Base-by-base conservation (phyloP, 345 rosid genomes). In the Syzygium aqueum region DNA sequence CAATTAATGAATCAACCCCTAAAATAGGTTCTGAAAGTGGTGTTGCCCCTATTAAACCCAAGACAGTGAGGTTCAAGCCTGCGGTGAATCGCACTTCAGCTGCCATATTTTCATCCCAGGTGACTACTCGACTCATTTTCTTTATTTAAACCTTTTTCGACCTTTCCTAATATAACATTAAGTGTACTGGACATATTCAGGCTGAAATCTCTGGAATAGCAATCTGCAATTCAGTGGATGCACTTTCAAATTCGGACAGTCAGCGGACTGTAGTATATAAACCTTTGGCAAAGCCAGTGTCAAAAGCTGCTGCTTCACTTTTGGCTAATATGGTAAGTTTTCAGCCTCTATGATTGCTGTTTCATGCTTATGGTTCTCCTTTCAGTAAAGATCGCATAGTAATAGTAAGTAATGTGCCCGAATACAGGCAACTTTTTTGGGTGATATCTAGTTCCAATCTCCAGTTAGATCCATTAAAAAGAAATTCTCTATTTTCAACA, bases 281-380 rank as follows among this genome's bases (percentile, higher is more conserved):
- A 90, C 99, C 99, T 4, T 94, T 91, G 91, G 98, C 98, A 51
- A 96, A 93, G 90, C 94, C 95, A 30, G 98, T 96, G 21, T 96
- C 99, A 15, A 94, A 91, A 93, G 89, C 96, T 56, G 94, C 97
- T 23, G 93, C 92, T 63, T 94, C 98, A 82, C 93, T 93, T 53
- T 90, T 97, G 90, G 98, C 96, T 50, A 97, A 92, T 86, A 95
- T 95, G 96, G 99, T 95, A 49, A 90, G 96, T 92, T 17, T 77
- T 87, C 54, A 85, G 51, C 19, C 57, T 84, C 52, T 54, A 28
- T 52, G 28, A n/a, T 56, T 43, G 86, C 77, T 9, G 8, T 56
- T 85, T 57, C 19, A 40, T 33, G n/a, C 67, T 85, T 3, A 17
- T 84, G 50, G 28, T 53, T 84, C 43, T 27, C 59, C 59, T 56